phyloP scores from a whole-genome alignment of 2,329 filamentous ascomycete species.

The Emmonsiellopsis sp. region DNA sequence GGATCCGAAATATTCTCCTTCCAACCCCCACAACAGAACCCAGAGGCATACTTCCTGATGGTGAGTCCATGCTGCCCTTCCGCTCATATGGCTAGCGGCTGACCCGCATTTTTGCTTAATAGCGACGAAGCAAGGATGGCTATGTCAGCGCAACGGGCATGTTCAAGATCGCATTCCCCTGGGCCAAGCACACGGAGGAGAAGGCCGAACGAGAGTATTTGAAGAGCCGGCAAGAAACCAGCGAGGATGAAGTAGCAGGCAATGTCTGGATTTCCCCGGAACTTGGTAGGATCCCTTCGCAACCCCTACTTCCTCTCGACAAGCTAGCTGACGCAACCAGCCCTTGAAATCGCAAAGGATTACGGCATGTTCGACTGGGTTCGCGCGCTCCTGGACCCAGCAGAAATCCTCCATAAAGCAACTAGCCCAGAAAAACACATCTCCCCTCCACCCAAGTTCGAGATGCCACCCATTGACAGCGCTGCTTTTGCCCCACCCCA shows the following conservation, averaged over 20 bases:
- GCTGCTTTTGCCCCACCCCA: conserved; percentile 19
- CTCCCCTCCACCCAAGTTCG: conserved; percentile 69
- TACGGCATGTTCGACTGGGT: conserved; percentile 85
- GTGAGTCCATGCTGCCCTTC: conserved; percentile 33
- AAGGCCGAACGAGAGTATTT: conserved; percentile 59
- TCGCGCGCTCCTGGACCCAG: conserved; percentile 79
- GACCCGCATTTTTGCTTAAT: conserved; percentile 1
- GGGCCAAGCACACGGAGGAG: conserved; percentile 52
- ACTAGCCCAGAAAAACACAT: conserved; percentile 68
- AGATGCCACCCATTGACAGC: conserved; percentile 42
- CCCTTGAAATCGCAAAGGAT: conserved; percentile 73
- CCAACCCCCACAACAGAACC: conserved; percentile 49
- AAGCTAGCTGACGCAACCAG: conserved; percentile 36
- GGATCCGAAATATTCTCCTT: conserved; percentile 85
- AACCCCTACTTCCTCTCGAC: background rate
- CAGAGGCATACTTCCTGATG: conserved; percentile 95
- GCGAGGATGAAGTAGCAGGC: conserved; percentile 83
- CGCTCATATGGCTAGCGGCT: background rate
- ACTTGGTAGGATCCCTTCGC: conserved; percentile 41
- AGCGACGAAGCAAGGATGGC: conserved; percentile 57
- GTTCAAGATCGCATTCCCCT: conserved; percentile 61
- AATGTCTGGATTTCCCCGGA: conserved; percentile 92
- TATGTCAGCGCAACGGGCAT: conserved; percentile 59
- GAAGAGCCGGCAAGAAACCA: conserved; percentile 72
- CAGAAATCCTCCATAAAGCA: conserved; percentile 59